Base-by-base conservation (phyloP, 371 early-diverging fungal genomes). In the Phascolomyces articulosus region DNA sequence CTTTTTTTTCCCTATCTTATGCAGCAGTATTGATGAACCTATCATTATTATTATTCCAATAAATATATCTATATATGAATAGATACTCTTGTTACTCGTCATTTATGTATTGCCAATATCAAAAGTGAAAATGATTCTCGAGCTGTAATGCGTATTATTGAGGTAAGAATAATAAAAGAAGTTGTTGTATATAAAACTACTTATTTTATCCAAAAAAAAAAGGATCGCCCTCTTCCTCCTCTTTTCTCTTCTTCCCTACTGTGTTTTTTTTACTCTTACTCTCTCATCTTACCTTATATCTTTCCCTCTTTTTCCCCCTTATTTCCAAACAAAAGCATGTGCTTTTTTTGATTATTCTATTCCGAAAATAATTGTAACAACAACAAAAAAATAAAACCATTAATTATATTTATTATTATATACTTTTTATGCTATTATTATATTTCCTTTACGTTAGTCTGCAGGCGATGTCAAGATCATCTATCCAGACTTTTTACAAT, bases 391-490 rank as follows among this genome's bases (percentile, higher is more conserved):
- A 47, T 13, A 47, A 20, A 47, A 47, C 8, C 47, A 20, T 20
- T 15, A 13, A 3, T 8, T 15, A 44, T 15, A 31, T 31, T 31
- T n/a, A n/a, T n/a, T n/a, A n/a, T n/a, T n/a, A n/a, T n/a, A n/a
- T n/a, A n/a, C n/a, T n/a, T n/a, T n/a, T n/a, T n/a, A n/a, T n/a
- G n/a, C 38, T 38, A 38, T 13, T 38, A 6, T 38, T 38, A 13
- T 38, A 9, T 38, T 38, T 38, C n/a, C n/a, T 38, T 38, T 38
- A 9, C 9, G 6, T 28, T 59, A 66, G 62, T 21, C 29, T 15
- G 48, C 51, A 15, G 67, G 67, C n/a, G 27, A 29, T 20, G 61
- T 62, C 58, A 62, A 57, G 28, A 7, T 38, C 6, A 40, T 51
- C 15, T 66, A 61, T 61, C 15, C 40, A 40, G 56, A 66, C 8